Conservation (phyloP, 2,329 filamentous ascomycete genomes). For the Torrubiellomyces zombiae region DNA sequence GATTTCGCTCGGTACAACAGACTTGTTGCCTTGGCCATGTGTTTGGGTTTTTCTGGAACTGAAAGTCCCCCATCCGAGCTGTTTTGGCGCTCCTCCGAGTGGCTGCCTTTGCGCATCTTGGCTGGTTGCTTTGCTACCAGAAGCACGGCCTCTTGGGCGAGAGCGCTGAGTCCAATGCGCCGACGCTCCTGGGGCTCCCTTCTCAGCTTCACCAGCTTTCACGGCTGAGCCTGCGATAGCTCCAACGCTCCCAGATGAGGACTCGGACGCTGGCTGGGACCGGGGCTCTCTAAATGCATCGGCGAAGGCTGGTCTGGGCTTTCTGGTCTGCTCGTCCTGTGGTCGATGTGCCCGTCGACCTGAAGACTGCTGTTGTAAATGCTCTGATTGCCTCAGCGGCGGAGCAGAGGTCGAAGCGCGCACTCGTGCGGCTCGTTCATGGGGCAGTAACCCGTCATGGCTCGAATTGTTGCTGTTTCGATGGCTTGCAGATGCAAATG, state of each 20-base stretch:
- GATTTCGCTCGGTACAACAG: slow-evolving; percentile 6
- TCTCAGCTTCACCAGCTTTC: too few relatives aligned
- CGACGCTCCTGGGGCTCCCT: too few relatives aligned
- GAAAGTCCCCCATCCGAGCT: slow-evolving; percentile 8
- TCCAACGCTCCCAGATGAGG: slow-evolving; percentile 10
- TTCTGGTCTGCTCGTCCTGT: slow-evolving; percentile 4
- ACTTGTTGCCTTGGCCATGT: slow-evolving; percentile 5
- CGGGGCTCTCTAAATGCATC: slow-evolving; percentile 15
- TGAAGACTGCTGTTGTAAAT: not conserved
- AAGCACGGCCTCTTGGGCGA: not conserved
- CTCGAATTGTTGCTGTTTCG: slow-evolving; percentile 1
- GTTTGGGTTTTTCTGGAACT: slow-evolving; percentile 7
- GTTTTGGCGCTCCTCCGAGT: slow-evolving; percentile 3
- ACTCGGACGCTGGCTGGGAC: slow-evolving; percentile 10
- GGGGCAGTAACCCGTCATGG: slow-evolving; percentile 16
- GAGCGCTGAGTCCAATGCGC: too few relatives aligned
- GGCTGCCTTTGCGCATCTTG: slow-evolving; percentile 2
- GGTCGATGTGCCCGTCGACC: not conserved
- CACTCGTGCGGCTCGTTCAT: slow-evolving; percentile 19
- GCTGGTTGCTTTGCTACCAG: slow-evolving; percentile 1
- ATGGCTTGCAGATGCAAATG: slow-evolving; percentile 6
- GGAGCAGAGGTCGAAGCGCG: slow-evolving; percentile 10
- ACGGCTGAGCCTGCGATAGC: too few relatives aligned
- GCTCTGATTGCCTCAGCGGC: not conserved
- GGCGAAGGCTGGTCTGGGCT: slow-evolving; percentile 14